These are phyloP conservation scores for Salvia hispanica DNA, from an alignment of 257 asterid genomes.

Conservation along the genomic window DNA sequence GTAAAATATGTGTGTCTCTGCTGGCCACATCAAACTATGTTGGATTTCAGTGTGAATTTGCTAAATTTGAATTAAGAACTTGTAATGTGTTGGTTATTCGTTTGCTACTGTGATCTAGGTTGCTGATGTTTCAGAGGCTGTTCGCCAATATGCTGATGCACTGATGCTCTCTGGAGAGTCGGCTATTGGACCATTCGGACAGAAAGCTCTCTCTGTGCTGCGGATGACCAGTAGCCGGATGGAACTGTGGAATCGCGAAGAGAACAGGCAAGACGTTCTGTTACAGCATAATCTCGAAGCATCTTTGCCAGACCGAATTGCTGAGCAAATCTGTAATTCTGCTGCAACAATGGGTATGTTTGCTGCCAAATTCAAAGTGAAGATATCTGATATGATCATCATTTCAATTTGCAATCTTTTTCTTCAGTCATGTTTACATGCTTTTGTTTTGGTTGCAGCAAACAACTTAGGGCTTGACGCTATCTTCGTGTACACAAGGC, in stretches of 20 bases:
- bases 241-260: slow-evolving; percentile 78
- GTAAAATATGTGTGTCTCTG: no score
- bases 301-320: slow-evolving; percentile 62
- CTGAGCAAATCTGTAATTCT: slow-evolving; percentile 71
- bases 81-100: no score
- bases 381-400: not conserved
- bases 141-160: slow-evolving; percentile 84
- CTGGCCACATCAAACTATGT: no score
- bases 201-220: slow-evolving; percentile 74
- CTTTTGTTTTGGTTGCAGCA: slow-evolving; percentile 48
- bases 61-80: not conserved
- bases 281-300: slow-evolving; percentile 44
- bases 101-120: slow-evolving; percentile 45
- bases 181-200: slow-evolving; percentile 73
- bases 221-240: slow-evolving; percentile 68
- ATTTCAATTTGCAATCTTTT: not conserved
- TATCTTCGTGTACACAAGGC: slow-evolving; percentile 76
- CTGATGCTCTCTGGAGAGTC: slow-evolving; percentile 91
- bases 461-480: slow-evolving; percentile 74
- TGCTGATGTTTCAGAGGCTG: slow-evolving; percentile 92
- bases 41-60: not conserved
- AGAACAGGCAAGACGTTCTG: slow-evolving; percentile 50
- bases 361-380: slow-evolving; percentile 7
- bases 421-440: not conserved
- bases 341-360: slow-evolving; percentile 82